These are phyloP conservation scores for Singerocomus rubriflavus DNA, from an alignment of 1,284 basidiomycete genomes.

Conservation along the genomic window DNA sequence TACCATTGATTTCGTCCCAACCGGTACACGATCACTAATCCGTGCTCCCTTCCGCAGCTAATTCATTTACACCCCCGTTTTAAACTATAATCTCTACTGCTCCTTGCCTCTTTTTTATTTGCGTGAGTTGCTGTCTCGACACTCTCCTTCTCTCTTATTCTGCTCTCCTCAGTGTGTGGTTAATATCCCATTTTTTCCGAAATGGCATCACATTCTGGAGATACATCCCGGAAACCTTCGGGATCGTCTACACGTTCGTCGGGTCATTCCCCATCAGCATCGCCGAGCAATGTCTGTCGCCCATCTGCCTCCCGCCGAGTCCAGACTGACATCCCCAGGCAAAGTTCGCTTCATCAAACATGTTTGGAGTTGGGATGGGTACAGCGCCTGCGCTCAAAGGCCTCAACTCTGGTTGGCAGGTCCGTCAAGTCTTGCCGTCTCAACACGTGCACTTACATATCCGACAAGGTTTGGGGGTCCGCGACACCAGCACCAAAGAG, in stretches of 20 bases:
- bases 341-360: slow-evolving; percentile 47
- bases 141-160: slow-evolving; percentile 17
- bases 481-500: slow-evolving; percentile 48
- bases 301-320: slow-evolving; percentile 3
- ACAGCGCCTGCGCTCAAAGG: slow-evolving; percentile 47
- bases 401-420: slow-evolving; percentile 69
- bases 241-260: slow-evolving; percentile 62
- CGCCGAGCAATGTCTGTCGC: slow-evolving; percentile 50
- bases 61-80: slow-evolving; percentile 35
- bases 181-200: slow-evolving; percentile 26
- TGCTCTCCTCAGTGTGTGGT: slow-evolving; percentile 27
- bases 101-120: slow-evolving; percentile 13
- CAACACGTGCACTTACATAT: slow-evolving; percentile 7
- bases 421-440: slow-evolving; percentile 33
- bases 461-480: slow-evolving; percentile 57
- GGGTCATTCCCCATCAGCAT: slow-evolving; percentile 56
- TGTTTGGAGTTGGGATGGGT: slow-evolving; percentile 54
- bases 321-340: slow-evolving; percentile 37
- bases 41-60: slow-evolving; percentile 30
- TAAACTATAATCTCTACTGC: slow-evolving; percentile 34
- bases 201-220: slow-evolving; percentile 52
- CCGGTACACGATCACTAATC: slow-evolving; percentile 27
- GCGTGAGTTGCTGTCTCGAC: slow-evolving; percentile 26
- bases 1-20: slow-evolving; percentile 14
- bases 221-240: slow-evolving; percentile 61